Evolutionary conservation across 2,329 filamentous ascomycete genomes (phyloP).

Genomic region (Setomelanomma holmii): DNA sequence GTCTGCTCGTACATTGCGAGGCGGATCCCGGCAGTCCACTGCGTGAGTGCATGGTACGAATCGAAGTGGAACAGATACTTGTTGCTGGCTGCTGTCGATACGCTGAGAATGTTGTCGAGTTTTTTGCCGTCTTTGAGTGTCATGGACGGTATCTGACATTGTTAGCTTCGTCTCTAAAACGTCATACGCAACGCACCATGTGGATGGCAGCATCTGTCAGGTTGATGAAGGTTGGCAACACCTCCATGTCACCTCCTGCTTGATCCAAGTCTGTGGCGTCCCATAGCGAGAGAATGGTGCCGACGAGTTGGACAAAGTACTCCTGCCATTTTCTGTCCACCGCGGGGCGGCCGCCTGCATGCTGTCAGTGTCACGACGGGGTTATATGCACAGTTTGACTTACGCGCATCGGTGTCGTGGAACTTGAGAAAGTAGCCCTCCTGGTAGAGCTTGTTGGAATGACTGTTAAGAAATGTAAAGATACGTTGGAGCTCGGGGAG

Average conservation of each 20-base stretch:
- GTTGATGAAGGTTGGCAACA: slow-evolving; percentile 93
- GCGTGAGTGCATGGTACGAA: slow-evolving; percentile 87
- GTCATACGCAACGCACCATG: slow-evolving; percentile 88
- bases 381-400: slow-evolving; percentile 49
- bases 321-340: slow-evolving; percentile 90
- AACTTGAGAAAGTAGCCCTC: slow-evolving; percentile 98
- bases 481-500: slow-evolving; percentile 93
- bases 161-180: slow-evolving; percentile 28
- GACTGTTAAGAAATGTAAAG: slow-evolving; percentile 91
- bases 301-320: slow-evolving; percentile 95
- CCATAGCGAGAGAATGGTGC: slow-evolving; percentile 94
- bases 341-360: slow-evolving; percentile 82
- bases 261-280: slow-evolving; percentile 90
- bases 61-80: slow-evolving; percentile 96
- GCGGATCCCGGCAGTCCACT: slow-evolving; percentile 95
- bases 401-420: slow-evolving; percentile 91
- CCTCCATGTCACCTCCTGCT: slow-evolving; percentile 82
- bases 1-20: slow-evolving; percentile 94
- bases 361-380: slow-evolving; percentile 27
- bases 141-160: slow-evolving; percentile 67
- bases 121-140: slow-evolving; percentile 85
- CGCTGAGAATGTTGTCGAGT: slow-evolving; percentile 91
- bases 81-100: slow-evolving; percentile 95
- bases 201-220: slow-evolving; percentile 96
- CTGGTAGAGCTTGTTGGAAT: slow-evolving; percentile 95